phyloP scores from a whole-genome alignment of 352 stramenopile genomes.

The Pythium rhizo-oryzae region DNA sequence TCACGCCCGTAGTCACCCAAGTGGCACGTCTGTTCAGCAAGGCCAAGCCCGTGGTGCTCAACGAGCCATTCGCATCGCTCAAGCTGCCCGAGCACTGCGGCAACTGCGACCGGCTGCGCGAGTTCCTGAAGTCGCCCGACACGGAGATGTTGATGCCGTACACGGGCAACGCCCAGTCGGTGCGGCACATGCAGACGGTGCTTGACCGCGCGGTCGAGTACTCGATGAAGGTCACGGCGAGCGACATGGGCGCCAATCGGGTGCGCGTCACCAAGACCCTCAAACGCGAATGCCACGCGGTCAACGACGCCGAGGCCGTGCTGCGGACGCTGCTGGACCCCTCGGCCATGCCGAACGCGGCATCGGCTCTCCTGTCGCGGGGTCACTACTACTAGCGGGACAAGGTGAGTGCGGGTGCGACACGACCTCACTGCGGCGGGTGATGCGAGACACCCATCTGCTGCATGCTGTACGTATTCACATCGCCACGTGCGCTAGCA shows the following conservation, averaged over 20 bases:
- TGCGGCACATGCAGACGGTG: not conserved
- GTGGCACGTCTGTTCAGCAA: not conserved
- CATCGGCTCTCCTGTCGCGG: too few species aligned
- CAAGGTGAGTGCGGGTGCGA: too few species aligned
- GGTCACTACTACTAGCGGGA: too few species aligned
- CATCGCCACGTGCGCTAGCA: too few species aligned
- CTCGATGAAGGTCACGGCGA: not conserved
- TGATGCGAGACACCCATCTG: too few species aligned
- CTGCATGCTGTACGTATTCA: too few species aligned
- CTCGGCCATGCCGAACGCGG: too few species aligned
- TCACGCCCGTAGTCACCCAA: not conserved
- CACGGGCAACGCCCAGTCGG: not conserved
- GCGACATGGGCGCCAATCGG: not conserved
- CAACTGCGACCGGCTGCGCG: not conserved
- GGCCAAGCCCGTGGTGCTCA: not conserved
- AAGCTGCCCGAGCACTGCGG: not conserved
- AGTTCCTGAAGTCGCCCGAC: not conserved
- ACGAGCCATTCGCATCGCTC: not conserved
- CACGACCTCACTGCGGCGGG: too few species aligned
- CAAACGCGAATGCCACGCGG: not conserved
- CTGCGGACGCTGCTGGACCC: not conserved
- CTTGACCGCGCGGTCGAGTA: not conserved
- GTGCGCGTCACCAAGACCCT: not conserved
- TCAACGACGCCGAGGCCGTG: not conserved
- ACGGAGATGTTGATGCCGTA: not conserved